Base-by-base conservation (phyloP, 1,139 yeast genomes). In the Suhomyces bribrorum region DNA sequence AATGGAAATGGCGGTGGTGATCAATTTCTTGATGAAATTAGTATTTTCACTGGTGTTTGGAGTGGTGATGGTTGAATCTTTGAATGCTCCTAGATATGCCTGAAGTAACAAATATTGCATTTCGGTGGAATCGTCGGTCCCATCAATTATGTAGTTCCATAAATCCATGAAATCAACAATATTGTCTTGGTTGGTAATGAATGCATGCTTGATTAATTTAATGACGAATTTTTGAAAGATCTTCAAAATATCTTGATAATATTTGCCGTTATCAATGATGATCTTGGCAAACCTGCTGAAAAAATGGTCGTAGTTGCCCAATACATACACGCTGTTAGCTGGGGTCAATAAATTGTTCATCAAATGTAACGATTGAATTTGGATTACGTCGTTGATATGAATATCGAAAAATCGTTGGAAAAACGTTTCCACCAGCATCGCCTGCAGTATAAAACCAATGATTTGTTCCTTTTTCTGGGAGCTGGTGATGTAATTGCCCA, bases 361-460 rank as follows among this genome's bases (percentile, higher is more conserved):
- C 43, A 66, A 47, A 48, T 70, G 76, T 31, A 66, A 52, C 2
- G 66, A 58, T 48, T 72, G 77, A 32, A 57, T 56, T 43, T 68
- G 75, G 4, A 72, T 56, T 5, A 70, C 57, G 46, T 72, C 77
- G 16, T 53, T 55, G 40, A 66, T 58, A 2, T 41, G 48, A 27
- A 47, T 44, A 15, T 47, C 37, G 38, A 66, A 58, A 34, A 64
- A 57, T 4, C 43, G 35, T 5, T 34, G 28, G 17, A 63, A 42
- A 20, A 68, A 61, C 2, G 27, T 26, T 8, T 40, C 34, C 7
- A 58, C 31, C 5, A 50, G 38, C 12, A 41, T 37, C 2, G 33
- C 32, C 7, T 39, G 26, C 3, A 43, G 47, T 5, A 62, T 44
- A 7, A 43, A 7, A 2, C 12, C 23, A 5, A 43, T 20, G 5